These are phyloP conservation scores for Diutina scorzettiae DNA, from an alignment of 1,139 yeast species.

Conservation along the genomic window DNA sequence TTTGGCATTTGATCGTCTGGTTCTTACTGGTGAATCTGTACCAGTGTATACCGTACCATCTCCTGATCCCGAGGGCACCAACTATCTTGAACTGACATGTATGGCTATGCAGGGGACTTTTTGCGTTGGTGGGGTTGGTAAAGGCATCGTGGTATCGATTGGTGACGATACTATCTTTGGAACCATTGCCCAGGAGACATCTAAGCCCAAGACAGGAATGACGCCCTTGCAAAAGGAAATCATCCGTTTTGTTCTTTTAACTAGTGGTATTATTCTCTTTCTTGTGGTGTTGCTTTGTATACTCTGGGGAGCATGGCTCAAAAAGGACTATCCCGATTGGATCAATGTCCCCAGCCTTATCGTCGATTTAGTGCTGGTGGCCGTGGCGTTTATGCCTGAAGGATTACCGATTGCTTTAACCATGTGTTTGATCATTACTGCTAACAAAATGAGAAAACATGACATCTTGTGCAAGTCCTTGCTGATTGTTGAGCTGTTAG, in stretches of 20 bases:
- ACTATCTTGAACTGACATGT: constrained; percentile 32
- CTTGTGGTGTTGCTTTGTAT: constrained; percentile 18
- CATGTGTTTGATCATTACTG: constrained; percentile 22
- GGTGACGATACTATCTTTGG: constrained; percentile 25
- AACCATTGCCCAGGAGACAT: constrained; percentile 20
- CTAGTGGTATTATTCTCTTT: constrained; percentile 14
- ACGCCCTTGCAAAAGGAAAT: constrained; percentile 23
- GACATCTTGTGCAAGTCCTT: constrained; percentile 21
- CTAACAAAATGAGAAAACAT: constrained; percentile 18
- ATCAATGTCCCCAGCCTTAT: constrained; percentile 21
- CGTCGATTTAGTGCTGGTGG: constrained; percentile 21
- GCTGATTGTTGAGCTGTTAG: constrained; percentile 23
- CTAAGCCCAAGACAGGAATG: constrained; percentile 19
- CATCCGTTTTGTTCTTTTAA: constrained; percentile 17
- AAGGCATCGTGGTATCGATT: constrained; percentile 20
- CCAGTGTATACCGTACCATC: constrained; percentile 15
- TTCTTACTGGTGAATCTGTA: constrained; percentile 25
- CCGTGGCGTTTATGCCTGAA: constrained; percentile 25
- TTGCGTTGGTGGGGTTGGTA: constrained; percentile 19
- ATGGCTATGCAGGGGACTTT: constrained; percentile 37
- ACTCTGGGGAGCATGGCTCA: constrained; percentile 37
- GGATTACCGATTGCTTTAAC: constrained; percentile 26
- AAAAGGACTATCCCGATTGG: constrained; percentile 20
- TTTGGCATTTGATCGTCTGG: constrained; percentile 22
- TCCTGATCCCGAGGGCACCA: constrained; percentile 17